Percentiles rank a stretch among this genome's conserved stretches.
These are phyloP conservation scores for Aureobasidium sp. DNA, from an alignment of 2,329 filamentous ascomycete genomes.

Conservation along the genomic window DNA sequence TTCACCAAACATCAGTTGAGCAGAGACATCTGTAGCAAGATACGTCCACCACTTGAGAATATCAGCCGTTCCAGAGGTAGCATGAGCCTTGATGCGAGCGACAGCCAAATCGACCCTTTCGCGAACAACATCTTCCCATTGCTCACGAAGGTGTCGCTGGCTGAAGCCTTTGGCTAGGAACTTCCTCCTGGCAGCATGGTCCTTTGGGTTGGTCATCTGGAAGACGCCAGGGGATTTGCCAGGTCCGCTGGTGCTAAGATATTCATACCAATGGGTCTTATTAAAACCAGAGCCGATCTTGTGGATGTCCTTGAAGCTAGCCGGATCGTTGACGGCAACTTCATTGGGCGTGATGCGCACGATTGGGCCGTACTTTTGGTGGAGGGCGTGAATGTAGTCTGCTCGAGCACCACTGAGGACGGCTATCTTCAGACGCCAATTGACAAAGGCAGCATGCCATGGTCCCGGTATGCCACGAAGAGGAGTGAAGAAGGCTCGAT, in stretches of 20 bases:
- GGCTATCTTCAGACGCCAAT: constrained; percentile 30
- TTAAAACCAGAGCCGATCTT: constrained; percentile 23
- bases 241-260: constrained; percentile 17
- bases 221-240: constrained; percentile 29
- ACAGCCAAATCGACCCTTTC: constrained; percentile 31
- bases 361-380: constrained; percentile 27
- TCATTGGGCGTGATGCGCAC: constrained; percentile 28
- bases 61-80: constrained; percentile 30
- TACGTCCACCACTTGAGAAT: constrained; percentile 36
- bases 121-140: constrained; percentile 33
- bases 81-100: constrained; percentile 26
- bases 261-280: constrained; percentile 27
- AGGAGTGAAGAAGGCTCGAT: constrained; percentile 18
- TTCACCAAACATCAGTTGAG: constrained; percentile 35
- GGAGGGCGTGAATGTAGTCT: constrained; percentile 34
- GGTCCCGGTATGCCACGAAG: constrained; percentile 27
- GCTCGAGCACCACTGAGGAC: constrained; percentile 33
- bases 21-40: constrained; percentile 35
- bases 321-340: constrained; percentile 24
- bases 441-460: constrained; percentile 22
- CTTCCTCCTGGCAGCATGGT: constrained; percentile 31
- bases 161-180: constrained; percentile 33
- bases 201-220: constrained; percentile 31
- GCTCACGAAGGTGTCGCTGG: constrained; percentile 28
- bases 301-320: constrained; percentile 28